Base-by-base conservation (phyloP, 73 alveolate genomes). In the Stentor coeruleus region DNA sequence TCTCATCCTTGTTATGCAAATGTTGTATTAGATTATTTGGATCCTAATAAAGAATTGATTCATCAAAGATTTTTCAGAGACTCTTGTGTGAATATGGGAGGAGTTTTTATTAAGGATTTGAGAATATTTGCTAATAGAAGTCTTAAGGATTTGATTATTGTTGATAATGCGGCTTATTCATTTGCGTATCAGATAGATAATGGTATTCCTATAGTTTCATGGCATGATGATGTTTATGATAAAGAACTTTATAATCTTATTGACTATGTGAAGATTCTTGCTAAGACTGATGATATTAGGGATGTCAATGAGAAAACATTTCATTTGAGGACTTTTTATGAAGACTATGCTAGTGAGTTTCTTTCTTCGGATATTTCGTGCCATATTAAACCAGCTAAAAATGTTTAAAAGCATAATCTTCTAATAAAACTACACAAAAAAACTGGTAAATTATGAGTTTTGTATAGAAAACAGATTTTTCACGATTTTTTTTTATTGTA, bases 191-290 rank as follows among this genome's bases (percentile, higher is more conserved):
- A 89, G 66, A 58, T 89, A 15, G 84, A 81, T 31, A 89, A 89
- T 74, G 95, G 95, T 3, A 81, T 89, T 0, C 95, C 95, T 15
- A 89, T 89, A 3, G 59, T 85, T 35, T 92, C 95, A 73, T 89
- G 81, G 59, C 82, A 89, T 57, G 92, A 87, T 81, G 86, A 89
- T 72, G 87, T 82, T 79, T 77, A 82, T 33, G 95, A 89, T 87
- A 87, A 77, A 41, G 95, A 89, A 79, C 84, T 85, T 3, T 38
- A 79, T 40, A 49, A 74, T 2, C 66, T 85, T 60, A 39, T 59
- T 30, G 39, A 15, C 35, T 85, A 85, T 66, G 77, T 85, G 3
- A 73, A 14, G 59, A n/a, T n/a, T n/a, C n/a, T n/a, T n/a, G n/a
- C n/a, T n/a, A n/a, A n/a, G n/a, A n/a, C n/a, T n/a, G n/a, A n/a